Evolutionary conservation across 2,329 filamentous ascomycete species (phyloP), one percentile per base, ranked within the genome.

Genomic region (Calycina marina): DNA sequence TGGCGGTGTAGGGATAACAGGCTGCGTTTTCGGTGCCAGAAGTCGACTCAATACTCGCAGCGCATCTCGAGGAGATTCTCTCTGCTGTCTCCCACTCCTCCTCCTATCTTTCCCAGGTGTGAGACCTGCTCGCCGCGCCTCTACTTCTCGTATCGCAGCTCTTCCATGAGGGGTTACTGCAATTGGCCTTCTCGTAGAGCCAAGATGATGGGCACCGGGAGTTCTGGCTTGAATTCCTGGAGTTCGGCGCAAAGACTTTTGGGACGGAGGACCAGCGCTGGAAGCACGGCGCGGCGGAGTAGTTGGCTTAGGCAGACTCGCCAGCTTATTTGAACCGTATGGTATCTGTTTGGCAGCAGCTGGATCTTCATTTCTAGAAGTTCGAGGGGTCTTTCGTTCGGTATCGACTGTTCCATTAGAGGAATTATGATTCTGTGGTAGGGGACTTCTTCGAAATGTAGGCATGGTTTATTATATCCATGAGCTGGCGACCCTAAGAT

Each of bases 71-170:
- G 69, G 66, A 4, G 67, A 69, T 48, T 73, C 67, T 38, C 69
- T 57, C 44, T 67, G 61, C 38, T 65, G 63, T 42, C 65, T 63
- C 31, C 67, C 47, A 46, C 71, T 76, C 43, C 63, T 76, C 43
- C 63, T 63, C 13, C 67, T 62, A 32, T 63, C 63, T 40, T 65
- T 65, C 12, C 69, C 70, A 0, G 72, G 72, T 0, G 72, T 77
- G 39, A 73, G 63, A 29, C 72, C 68, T 3, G 66, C 64, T 25
- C 72, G 65, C 4, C 72, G 67, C 40, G 66, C 62, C 42, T 74
- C 63, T 32, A 76, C 59, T 18, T 70, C 64, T 28, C 67, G 61
- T 29, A 63, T 64, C 26, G 72, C 72, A 8, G 71, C 72, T 43
- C 65, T 66, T 28, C 66, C 70, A 48, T 77, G 72, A 0, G 72